Percentiles rank a stretch among this genome's conserved stretches.
These are phyloP conservation scores for Withania somnifera DNA, from an alignment of 305 asterid species.

Conservation along the genomic window DNA sequence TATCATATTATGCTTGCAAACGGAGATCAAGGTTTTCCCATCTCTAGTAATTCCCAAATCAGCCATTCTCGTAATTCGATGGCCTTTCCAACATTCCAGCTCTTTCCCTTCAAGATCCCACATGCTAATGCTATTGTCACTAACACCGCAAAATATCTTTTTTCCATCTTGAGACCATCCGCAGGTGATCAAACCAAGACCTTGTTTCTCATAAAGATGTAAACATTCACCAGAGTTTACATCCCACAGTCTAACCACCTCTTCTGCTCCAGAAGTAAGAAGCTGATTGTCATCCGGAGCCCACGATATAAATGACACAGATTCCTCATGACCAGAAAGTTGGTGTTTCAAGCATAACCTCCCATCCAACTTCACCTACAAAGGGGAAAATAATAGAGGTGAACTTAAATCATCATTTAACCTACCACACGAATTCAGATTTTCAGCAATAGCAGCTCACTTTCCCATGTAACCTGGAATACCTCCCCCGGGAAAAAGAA, in stretches of 20 bases:
- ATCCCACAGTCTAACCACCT: conserved; percentile 29
- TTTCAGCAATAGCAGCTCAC: not conserved
- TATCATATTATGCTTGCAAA: conserved; percentile 23
- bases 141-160: conserved; percentile 23
- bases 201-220: conserved; percentile 17
- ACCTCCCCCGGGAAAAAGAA: not conserved
- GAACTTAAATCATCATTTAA: not conserved
- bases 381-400: not conserved
- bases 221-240: conserved; percentile 29
- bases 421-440: not conserved
- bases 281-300: conserved; percentile 30
- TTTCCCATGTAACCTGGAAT: not conserved
- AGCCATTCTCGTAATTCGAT: conserved; percentile 7
- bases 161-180: conserved; percentile 41
- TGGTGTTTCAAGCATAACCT: conserved; percentile 20
- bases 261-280: conserved; percentile 42
- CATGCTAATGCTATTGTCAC: conserved; percentile 30
- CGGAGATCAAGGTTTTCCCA: conserved; percentile 25
- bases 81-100: conserved; percentile 24
- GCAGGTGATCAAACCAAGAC: conserved; percentile 35
- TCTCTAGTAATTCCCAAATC: conserved; percentile 28
- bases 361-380: conserved; percentile 39
- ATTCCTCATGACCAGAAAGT: conserved; percentile 29
- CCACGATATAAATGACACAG: conserved; percentile 34
- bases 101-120: conserved; percentile 38